phyloP scores from a whole-genome alignment of 1,284 basidiomycete species.

The Clitocybe nebularis region DNA sequence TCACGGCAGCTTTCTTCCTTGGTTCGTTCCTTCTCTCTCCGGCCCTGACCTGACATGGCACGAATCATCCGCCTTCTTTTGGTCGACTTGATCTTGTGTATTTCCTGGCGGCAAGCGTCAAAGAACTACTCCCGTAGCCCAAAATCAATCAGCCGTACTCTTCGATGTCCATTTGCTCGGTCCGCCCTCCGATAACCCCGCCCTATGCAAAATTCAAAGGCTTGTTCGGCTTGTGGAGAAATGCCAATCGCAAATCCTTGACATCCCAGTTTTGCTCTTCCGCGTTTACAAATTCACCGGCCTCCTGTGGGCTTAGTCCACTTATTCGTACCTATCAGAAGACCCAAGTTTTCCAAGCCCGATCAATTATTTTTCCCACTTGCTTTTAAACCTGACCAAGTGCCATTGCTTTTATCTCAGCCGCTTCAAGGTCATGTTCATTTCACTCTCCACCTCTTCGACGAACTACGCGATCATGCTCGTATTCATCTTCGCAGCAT shows the following conservation, averaged over 20 bases:
- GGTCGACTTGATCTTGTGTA: constrained; percentile 14
- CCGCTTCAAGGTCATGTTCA: constrained; percentile 19
- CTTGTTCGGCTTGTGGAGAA: constrained; percentile 12
- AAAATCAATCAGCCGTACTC: constrained; percentile 17
- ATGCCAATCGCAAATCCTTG: constrained; percentile 5
- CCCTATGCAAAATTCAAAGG: not conserved
- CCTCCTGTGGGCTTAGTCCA: constrained; percentile 4
- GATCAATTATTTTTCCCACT: constrained; percentile 12
- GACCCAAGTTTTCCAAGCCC: constrained; percentile 5
- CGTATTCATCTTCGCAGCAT: constrained; percentile 17
- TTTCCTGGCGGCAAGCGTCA: constrained; percentile 21
- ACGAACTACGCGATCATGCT: constrained; percentile 18
- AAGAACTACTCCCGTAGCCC: constrained; percentile 19
- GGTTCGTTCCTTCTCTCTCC: constrained; percentile 13
- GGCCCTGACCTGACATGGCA: constrained; percentile 13
- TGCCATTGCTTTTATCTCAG: constrained; percentile 5
- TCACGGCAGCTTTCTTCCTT: constrained; percentile 11
- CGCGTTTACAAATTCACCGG: constrained; percentile 7
- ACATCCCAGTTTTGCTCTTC: constrained; percentile 7
- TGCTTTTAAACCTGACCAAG: constrained; percentile 11
- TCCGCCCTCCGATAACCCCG: constrained; percentile 14
- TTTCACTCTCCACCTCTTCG: constrained; percentile 4
- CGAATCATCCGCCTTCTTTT: constrained; percentile 17
- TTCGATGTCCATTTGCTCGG: constrained; percentile 15
- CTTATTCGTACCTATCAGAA: constrained; percentile 10